Conservation (phyloP, 1,284 basidiomycete species). For the Cutaneotrichosporon cutaneum region DNA sequence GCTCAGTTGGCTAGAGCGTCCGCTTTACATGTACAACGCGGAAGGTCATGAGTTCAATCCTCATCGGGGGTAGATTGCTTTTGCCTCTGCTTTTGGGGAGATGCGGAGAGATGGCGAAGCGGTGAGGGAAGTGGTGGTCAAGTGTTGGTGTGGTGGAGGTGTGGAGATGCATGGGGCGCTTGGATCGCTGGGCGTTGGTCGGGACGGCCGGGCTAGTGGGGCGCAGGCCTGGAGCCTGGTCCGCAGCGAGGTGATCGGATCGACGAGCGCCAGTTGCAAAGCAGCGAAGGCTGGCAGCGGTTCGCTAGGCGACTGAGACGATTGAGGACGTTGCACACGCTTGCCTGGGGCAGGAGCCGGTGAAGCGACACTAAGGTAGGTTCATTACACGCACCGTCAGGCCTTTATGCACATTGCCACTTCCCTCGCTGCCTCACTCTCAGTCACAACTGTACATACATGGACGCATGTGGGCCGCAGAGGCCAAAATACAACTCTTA, state of each 20-base stretch:
- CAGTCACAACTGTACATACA: neutral
- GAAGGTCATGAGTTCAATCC: conserved; percentile 12
- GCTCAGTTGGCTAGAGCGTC: conserved; percentile 15
- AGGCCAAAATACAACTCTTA: neutral
- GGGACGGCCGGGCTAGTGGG: too few species aligned
- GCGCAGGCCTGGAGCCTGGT: too few species aligned
- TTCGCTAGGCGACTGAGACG: neutral
- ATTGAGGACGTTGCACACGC: neutral
- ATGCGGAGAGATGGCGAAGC: neutral
- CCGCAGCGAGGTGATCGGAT: too few species aligned
- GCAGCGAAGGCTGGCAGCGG: neutral
- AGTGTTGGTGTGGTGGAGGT: neutral
- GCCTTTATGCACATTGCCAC: neutral
- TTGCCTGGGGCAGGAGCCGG: too few species aligned
- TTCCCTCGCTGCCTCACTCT: neutral
- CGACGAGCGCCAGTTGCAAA: neutral
- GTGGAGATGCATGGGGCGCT: neutral
- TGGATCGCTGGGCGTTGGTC: too few species aligned
- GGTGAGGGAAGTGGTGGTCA: neutral
- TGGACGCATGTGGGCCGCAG: neutral
- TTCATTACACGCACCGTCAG: too few species aligned
- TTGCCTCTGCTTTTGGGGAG: neutral
- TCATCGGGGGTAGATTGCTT: neutral
- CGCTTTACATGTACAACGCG: conserved; percentile 10
- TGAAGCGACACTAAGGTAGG: too few species aligned